Percentiles rank a stretch among this genome's conserved stretches.
Evolutionary conservation across 345 rosid species (phyloP).

Genomic region (Camelina sativa): DNA sequence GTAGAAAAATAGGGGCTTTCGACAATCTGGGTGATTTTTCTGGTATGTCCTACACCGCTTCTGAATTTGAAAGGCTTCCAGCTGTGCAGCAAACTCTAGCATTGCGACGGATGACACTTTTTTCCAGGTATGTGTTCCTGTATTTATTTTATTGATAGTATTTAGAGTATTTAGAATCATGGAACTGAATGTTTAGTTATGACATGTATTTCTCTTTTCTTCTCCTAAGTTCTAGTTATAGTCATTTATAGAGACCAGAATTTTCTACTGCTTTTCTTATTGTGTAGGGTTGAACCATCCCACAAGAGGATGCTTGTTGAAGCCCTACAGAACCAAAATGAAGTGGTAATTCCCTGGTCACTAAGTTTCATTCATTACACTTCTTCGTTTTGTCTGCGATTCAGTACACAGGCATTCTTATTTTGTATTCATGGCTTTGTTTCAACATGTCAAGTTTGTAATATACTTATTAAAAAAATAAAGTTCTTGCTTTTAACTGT

Average conservation of each 20-base stretch:
- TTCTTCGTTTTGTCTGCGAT: constrained; percentile 14
- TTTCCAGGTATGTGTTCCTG: constrained; percentile 65
- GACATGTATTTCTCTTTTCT: constrained; percentile 29
- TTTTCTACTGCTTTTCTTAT: constrained; percentile 30
- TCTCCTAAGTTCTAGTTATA: constrained; percentile 17
- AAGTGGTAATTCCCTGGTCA: constrained; percentile 69
- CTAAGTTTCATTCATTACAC: constrained; percentile 18
- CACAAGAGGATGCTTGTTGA: constrained; percentile 99
- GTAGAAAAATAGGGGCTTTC: constrained; percentile 95
- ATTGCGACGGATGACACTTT: constrained; percentile 87
- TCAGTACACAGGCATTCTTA: constrained; percentile 22
- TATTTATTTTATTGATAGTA: constrained; percentile 5
- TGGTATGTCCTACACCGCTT: constrained; percentile 90
- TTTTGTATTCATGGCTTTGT: constrained; percentile 16
- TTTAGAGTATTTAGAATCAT: constrained; percentile 9
- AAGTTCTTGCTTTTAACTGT: constrained; percentile 4
- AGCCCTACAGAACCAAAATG: constrained; percentile 94
- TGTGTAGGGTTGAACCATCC: constrained; percentile 91
- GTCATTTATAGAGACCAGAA: constrained; percentile 15
- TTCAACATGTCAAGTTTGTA: constrained; percentile 1
- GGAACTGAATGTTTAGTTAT: constrained; percentile 16
- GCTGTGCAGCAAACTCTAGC: constrained; percentile 84
- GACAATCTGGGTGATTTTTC: constrained; percentile 79
- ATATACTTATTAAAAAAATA: neutral
- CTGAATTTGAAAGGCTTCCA: constrained; percentile 96